Evolutionary conservation across 2,329 filamentous ascomycete species (phyloP), one percentile per base, ranked within the genome.

Genomic region (Domatiomyces globalis): DNA sequence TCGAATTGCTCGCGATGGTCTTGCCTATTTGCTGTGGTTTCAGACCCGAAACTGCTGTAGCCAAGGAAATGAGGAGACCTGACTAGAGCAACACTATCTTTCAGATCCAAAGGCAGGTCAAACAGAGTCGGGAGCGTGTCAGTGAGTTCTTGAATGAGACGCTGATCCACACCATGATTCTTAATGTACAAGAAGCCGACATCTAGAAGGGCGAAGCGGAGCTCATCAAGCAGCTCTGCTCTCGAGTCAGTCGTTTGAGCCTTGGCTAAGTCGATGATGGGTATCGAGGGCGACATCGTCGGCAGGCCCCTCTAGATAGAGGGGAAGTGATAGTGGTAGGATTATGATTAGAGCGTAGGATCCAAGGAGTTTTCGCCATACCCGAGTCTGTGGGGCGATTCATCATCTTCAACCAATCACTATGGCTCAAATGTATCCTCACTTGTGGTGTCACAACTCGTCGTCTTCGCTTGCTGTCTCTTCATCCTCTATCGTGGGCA

Each of bases 31-130:
- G 74, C 72, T 1, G 79, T 82, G 0, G 66, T 76, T 61, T 81
- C 79, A 20, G 73, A 67, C 0, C 77, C 78, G 17, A 71, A 70
- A 0, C 67, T 71, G 54, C 74, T 78, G 60, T 80, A 81, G 0
- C 79, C 79, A 2, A 82, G 65, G 51, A 82, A 80, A 60, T 80
- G 78, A 8, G 78, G 76, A 1, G 75, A 80, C 22, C 78, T 74
- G 22, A 69, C 63, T 17, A 66, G 52, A 7, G 58, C 60, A 5
- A 53, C 57, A 1, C 51, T 52, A 17, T 49, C 49, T 47, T 63
- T 63, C 25, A 57, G 57, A 8, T 46, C 49, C 2, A 55, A 47
- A 1, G 55, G 51, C 17, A 60, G 51, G 15, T 49, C 46, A 49
- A 63, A 64, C 7, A 63, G 59, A 1, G 43, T 29, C 8, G 55